Conservation (phyloP, 495 filamentous ascomycete species). For the Platismatia glauca region DNA sequence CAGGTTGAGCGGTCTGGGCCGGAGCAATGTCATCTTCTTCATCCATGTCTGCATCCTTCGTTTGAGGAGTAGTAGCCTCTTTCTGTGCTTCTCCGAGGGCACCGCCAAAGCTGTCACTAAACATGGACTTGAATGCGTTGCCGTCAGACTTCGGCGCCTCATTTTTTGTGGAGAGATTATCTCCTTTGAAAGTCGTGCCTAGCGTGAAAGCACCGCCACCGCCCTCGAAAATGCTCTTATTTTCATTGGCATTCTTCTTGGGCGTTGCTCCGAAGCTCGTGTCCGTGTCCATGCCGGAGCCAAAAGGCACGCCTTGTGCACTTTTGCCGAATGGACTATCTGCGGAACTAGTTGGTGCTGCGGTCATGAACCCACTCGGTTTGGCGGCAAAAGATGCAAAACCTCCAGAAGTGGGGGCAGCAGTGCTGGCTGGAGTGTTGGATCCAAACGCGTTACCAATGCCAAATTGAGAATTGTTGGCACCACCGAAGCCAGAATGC, state of each 20-base stretch:
- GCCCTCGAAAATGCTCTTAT: slow-evolving; percentile 44
- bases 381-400: slow-evolving; percentile 51
- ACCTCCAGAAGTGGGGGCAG: slow-evolving; percentile 32
- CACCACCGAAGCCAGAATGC: slow-evolving; percentile 23
- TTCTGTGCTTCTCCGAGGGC: slow-evolving; percentile 40
- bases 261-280: slow-evolving; percentile 30
- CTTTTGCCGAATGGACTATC: slow-evolving; percentile 25
- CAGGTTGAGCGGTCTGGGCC: slow-evolving; percentile 28
- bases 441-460: slow-evolving; percentile 9
- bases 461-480: slow-evolving; percentile 24
- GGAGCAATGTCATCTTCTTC: slow-evolving; percentile 32
- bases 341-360: slow-evolving; percentile 25
- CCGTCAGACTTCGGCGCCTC: slow-evolving; percentile 45
- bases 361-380: slow-evolving; percentile 47
- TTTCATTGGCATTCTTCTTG: slow-evolving; percentile 32
- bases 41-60: slow-evolving; percentile 54
- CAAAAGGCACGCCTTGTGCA: slow-evolving; percentile 24
- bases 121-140: slow-evolving; percentile 37
- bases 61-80: slow-evolving; percentile 34
- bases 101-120: slow-evolving; percentile 49
- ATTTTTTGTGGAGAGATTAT: slow-evolving; percentile 55
- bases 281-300: slow-evolving; percentile 31
- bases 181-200: slow-evolving; percentile 71
- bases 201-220: slow-evolving; percentile 55
- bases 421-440: slow-evolving; percentile 3